Evolutionary conservation across 768 basidiomycete species (phyloP), one percentile per base, ranked within the genome.

Genomic region (Collybia sp.): DNA sequence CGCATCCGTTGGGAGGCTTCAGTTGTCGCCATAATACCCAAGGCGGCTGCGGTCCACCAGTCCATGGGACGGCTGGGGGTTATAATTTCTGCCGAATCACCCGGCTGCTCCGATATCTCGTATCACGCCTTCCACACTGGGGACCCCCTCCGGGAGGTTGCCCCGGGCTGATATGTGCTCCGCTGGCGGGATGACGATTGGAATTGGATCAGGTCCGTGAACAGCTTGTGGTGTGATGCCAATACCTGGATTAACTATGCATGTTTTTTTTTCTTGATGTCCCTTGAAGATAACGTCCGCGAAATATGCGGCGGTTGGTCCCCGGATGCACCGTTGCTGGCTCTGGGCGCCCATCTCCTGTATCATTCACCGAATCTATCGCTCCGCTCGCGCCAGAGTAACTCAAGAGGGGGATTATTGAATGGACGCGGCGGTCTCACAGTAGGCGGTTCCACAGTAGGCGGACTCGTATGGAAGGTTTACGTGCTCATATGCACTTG

Each of bases 71-170:
- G 70, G 35, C 58, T 88, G 46, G 88, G 89, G 53, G 69, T 89
- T 40, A 82, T 88, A 45, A 81, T 90, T 56, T 74, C 80, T 34
- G 67, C 80, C 6, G 69, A 76, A 43, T 88, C 88, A 8, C 71
- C 68, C 30, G 87, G 88, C 58, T 88, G 85, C 58, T 86, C 87
- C 11, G 72, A 82, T 56, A 39, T 45, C 8, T 77, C 78, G 1
- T 84, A 89, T 58, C 85, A 85, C 5, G 70, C 85, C 56, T 87
- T 85, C 67, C 87, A 87, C 60, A 88, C 87, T 12, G 87, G 88
- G 1, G 87, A 90, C 61, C 67, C 89, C n/a, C 89, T 89, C 70
- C 75, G 79, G 55, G 80, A 86, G 60, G 68, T 72, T 13, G 52
- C 66, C 1, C 70, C 77, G 1, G 84, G 83, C 0, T 66, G 64